Base-by-base conservation (phyloP, 1,284 basidiomycete species). In the Macrocybe sp. region DNA sequence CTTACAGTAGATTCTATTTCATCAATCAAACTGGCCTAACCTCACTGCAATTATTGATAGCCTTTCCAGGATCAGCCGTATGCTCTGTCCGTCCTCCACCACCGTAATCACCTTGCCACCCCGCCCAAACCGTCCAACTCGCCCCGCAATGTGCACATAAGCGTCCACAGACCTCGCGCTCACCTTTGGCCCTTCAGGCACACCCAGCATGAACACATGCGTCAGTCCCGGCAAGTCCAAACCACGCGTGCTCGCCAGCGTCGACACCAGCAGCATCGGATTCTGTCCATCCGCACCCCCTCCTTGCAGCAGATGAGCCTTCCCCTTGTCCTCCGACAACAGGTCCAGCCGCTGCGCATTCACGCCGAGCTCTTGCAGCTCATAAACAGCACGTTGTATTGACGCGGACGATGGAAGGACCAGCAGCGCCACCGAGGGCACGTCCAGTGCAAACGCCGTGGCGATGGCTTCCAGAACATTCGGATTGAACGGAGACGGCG, bases 71-170 rank as follows among this genome's bases (percentile, higher is more conserved):
- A 85, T 67, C 37, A 66, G 62, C 44, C 52, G 37, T 67, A 85
- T 71, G 63, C 68, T 69, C 52, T 53, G 55, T 33, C 63, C 61
- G 48, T 67, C 67, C 44, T 75, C 71, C 36, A 87, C 59, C 22
- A 88, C 66, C 31, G 70, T 79, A 45, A 89, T 67, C 46, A 86
- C 83, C 60, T 77, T 79, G 12, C 85, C 83, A 35, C 63, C 66
- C 44, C 75, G 68, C 38, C 83, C 82, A 59, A 87, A 85, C 46
- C 87, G 75, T 10, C 86, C 85, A 6, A 85, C 83, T 10, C 88
- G 79, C n/a, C 87, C 88, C 2, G 83, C 79, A 46, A 83, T 65
- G 56, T 90, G 87, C 53, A 83, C 57, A 59, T 89, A 90, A 41
- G 68, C 70, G 58, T 85, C 83, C 10, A 78, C 67, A 36, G 64